Conservation (phyloP, 805 yeast species). For the Middelhovenomyces tepae region DNA sequence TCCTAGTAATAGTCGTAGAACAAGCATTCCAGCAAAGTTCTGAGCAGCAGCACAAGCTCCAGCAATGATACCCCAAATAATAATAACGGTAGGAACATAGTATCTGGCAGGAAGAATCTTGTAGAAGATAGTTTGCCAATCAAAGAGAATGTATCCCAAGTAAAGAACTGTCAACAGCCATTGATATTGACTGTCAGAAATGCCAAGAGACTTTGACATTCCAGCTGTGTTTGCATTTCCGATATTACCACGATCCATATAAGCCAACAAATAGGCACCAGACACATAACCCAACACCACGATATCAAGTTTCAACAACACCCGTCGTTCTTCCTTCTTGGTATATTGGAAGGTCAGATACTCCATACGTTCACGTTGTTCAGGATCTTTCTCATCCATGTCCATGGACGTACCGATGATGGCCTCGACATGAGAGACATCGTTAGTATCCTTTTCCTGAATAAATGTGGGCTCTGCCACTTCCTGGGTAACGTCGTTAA, state of each 20-base stretch:
- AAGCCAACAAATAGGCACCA: constrained; percentile 39
- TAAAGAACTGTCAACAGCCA: constrained; percentile 39
- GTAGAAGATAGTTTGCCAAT: constrained; percentile 39
- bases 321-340: constrained; percentile 2
- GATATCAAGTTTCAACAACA: constrained; percentile 31
- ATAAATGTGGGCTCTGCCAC: too few relatives aligned
- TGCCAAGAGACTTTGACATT: constrained; percentile 34
- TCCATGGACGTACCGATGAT: too few relatives aligned
- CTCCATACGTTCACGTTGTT: too few relatives aligned
- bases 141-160: constrained; percentile 41
- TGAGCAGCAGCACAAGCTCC: constrained; percentile 37
- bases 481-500: too few relatives aligned
- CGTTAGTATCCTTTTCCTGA: too few relatives aligned
- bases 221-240: constrained; percentile 49
- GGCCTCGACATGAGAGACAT: too few relatives aligned
- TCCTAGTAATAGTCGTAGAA: constrained; percentile 41
- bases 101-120: constrained; percentile 36
- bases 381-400: too few relatives aligned
- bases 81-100: constrained; percentile 32
- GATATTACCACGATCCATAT: constrained; percentile 44
- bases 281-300: constrained; percentile 39
- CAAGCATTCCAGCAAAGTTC: constrained; percentile 37
- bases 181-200: constrained; percentile 36
- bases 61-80: constrained; percentile 41
- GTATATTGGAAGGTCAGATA: too few relatives aligned